Percentiles rank a stretch among this genome's conserved stretches.
phyloP scores from a whole-genome alignment of 805 yeast genomes.

The Yamadazyma philogaea region DNA sequence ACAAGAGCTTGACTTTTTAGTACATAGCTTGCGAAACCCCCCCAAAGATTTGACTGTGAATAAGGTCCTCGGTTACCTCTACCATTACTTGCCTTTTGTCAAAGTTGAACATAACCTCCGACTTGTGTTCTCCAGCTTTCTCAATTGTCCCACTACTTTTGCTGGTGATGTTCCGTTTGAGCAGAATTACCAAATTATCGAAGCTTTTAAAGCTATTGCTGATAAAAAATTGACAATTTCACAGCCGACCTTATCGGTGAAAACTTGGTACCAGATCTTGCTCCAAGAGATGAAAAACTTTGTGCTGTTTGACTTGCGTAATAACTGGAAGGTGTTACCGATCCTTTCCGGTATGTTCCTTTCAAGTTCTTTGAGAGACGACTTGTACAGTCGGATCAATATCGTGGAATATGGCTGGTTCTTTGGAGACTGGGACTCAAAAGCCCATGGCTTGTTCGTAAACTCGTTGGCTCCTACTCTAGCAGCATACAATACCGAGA shows the following conservation, averaged over 20 bases:
- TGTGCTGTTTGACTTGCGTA: slow-evolving; percentile 26
- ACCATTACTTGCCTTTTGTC: slow-evolving; percentile 49
- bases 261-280: slow-evolving; percentile 40
- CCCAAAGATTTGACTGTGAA: slow-evolving; percentile 26
- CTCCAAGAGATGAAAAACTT: slow-evolving; percentile 32
- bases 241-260: slow-evolving; percentile 46
- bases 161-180: slow-evolving; percentile 21
- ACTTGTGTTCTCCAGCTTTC: slow-evolving; percentile 41
- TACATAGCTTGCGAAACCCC: slow-evolving; percentile 45
- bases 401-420: slow-evolving; percentile 27
- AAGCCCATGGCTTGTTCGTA: slow-evolving; percentile 26
- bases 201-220: slow-evolving; percentile 45
- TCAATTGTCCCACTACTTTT: slow-evolving; percentile 41
- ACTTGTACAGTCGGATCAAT: slow-evolving; percentile 28
- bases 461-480: slow-evolving; percentile 24
- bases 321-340: slow-evolving; percentile 48
- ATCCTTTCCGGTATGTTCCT: slow-evolving; percentile 44
- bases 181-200: slow-evolving; percentile 39
- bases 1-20: slow-evolving; percentile 47
- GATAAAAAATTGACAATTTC: slow-evolving; percentile 46
- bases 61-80: slow-evolving; percentile 44
- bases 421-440: slow-evolving; percentile 34
- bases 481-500: slow-evolving; percentile 19
- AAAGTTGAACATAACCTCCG: slow-evolving; percentile 46
- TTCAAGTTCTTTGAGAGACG: slow-evolving; percentile 33